Conservation (phyloP, 2,329 filamentous ascomycete genomes). For the Colletotrichum lupini region DNA sequence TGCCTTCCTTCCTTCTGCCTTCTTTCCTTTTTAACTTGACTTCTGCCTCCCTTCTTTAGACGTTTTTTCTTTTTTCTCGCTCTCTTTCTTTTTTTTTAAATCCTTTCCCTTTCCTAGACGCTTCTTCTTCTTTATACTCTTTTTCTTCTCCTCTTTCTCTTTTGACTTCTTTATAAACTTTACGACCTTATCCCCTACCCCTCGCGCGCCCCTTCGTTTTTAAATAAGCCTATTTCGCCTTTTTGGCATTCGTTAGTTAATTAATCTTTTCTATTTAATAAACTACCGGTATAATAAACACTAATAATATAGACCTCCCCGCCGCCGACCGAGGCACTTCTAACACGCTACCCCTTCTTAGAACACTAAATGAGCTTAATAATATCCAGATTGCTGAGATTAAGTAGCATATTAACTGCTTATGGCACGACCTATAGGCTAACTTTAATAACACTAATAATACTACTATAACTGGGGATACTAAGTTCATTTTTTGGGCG, state of each 20-base stretch:
- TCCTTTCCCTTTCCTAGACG: too few species aligned
- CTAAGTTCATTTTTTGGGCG: background rate
- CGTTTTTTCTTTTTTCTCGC: too few species aligned
- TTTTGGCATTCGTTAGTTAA: background rate
- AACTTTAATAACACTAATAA: background rate
- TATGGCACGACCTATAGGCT: background rate
- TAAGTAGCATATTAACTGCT: background rate
- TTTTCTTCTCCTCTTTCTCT: too few species aligned
- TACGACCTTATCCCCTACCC: too few species aligned
- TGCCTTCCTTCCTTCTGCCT: too few species aligned
- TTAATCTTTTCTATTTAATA: background rate
- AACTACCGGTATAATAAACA: background rate
- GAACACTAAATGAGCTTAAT: background rate
- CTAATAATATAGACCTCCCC: background rate
- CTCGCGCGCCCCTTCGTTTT: too few species aligned
- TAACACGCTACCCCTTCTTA: background rate
- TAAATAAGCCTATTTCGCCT: background rate
- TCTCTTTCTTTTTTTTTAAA: too few species aligned
- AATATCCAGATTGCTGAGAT: background rate
- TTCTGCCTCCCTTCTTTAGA: too few species aligned
- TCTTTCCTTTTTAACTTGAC: too few species aligned
- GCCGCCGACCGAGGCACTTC: background rate
- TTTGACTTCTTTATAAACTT: too few species aligned
- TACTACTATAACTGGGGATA: background rate
- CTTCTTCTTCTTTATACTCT: too few species aligned